Base-by-base conservation (phyloP, 305 asterid species). In the Fraxinus albicans region DNA sequence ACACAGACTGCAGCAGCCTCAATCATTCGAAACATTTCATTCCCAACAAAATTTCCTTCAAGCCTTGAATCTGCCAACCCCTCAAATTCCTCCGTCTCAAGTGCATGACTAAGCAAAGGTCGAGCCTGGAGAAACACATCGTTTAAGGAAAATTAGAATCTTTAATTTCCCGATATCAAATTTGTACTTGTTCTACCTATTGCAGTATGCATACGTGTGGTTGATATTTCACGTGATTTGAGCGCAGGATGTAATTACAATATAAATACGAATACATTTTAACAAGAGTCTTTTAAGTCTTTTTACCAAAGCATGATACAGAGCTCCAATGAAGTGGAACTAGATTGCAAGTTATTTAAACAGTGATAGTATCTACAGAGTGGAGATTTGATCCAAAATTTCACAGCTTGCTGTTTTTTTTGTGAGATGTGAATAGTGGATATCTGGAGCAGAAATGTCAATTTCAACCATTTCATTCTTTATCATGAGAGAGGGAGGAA, bases 1-100 rank as follows among this genome's bases (percentile, higher is more conserved):
- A 93, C 92, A 60, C 98, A 95, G 81, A 96, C 95, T 79, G 98
- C 93, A 53, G 99, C 99, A 44, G 92, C 97, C 88, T 94, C 97
- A 29, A 94, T 91, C 87, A 92, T 67, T 27, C 84, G 85, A 81
- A 94, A 89, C 93, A 94, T 90, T 86, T 94, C 98, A 23, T 78
- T 83, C n/a, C 65, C 86, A 8, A 86, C 90, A 34, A 88, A 94
- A 77, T 90, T 93, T 34, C 86, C 89, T 58, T 87, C 90, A 0
- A 95, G 93, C 81, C 91, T 90, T 70, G 99, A 91, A 88, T 95
- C 99, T 73, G 91, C 89, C 85, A 95, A 74, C 78, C 50, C 92
- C n/a, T 78, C 89, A 69, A 93, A 92, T 67, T 95, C 92, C 87
- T 80, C 84, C 3, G 86, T 87, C 60, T 95, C 95, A 44, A 94